These are phyloP conservation scores for Dichotomocladium elegans DNA, from an alignment of 371 early-diverging fungal genomes.

Conservation along the genomic window DNA sequence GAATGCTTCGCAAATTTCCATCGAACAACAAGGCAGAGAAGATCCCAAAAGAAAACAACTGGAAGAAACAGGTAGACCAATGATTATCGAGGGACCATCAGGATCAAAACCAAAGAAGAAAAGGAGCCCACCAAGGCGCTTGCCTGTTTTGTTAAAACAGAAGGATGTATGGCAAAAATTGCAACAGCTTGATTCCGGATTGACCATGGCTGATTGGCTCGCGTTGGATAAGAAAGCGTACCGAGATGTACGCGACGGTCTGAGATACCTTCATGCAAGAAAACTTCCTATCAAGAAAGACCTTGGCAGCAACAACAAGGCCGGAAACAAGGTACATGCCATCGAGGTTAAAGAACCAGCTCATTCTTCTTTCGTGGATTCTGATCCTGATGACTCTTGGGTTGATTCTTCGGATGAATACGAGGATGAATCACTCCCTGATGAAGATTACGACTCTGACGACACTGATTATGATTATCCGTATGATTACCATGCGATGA, in stretches of 20 bases:
- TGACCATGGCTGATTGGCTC: conserved; percentile 9
- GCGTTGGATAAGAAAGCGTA: conserved; percentile 13
- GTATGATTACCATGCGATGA: conserved; percentile 1
- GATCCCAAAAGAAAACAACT: neutral
- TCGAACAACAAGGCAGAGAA: neutral
- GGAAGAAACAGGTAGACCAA: neutral
- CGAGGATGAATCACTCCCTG: neutral
- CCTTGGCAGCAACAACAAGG: neutral
- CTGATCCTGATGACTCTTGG: neutral
- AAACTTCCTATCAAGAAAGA: neutral
- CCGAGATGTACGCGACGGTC: conserved; percentile 10
- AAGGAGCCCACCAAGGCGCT: conserved; percentile 9
- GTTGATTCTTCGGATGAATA: neutral
- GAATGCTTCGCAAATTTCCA: neutral
- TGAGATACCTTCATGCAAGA: neutral
- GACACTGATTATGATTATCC: conserved; percentile 3
- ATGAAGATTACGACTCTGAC: neutral
- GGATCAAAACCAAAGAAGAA: neutral
- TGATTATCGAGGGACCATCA: neutral
- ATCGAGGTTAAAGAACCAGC: too few species aligned
- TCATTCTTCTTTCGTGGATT: too few species aligned
- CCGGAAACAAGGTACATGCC: neutral
- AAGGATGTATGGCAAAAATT: conserved; percentile 7
- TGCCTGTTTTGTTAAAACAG: conserved; percentile 25
- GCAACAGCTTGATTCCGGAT: neutral